Evolutionary conservation across 371 early-diverging fungal species (phyloP), one percentile per base, ranked within the genome.

Genomic region (Circinella minor): DNA sequence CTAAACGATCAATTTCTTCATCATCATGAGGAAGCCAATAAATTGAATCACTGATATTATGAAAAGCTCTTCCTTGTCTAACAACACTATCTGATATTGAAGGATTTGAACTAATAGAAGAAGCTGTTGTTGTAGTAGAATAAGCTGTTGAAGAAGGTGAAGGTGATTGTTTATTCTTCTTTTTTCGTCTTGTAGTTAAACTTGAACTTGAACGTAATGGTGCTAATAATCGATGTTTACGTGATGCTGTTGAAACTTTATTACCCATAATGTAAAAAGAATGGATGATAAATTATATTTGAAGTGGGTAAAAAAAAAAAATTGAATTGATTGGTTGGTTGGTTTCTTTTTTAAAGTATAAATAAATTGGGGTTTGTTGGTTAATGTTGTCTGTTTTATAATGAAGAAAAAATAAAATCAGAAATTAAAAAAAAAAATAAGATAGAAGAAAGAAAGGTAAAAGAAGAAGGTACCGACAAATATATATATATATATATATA

Each of bases 11-110:
- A 67, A 82, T 71, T 65, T 82, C 82, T 66, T 80, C 78, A 36
- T 80, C 73, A 38, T 82, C 80, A 61, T 69, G 80, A n/a, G 82
- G 82, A 27, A 80, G 73, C 82, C 82, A 82, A 55, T 80, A 82
- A 6, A 74, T 74, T 3, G 80, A 78, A 49, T 73, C 73, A 14
- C 54, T 68, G 46, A 68, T 43, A 36, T 63, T 68, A 49, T 74
- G 74, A 51, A 68, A 74, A 36, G 61, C 55, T 6, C 74, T 67
- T 36, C 74, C 74, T 18, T 71, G 57, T 39, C 73, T 65, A 38
- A 72, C 39, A 65, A 72, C 46, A 37, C 49, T 61, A 8, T 71
- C 71, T 36, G 61, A 54, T 11, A 60, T 48, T 4, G 70, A 71
- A n/a, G 36, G 17, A 27, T 51, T 71, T 43, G 71, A 71, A 10